These are phyloP conservation scores for Ceratocystis alfenasii DNA, from an alignment of 2,329 filamentous ascomycete species.

Conservation along the genomic window DNA sequence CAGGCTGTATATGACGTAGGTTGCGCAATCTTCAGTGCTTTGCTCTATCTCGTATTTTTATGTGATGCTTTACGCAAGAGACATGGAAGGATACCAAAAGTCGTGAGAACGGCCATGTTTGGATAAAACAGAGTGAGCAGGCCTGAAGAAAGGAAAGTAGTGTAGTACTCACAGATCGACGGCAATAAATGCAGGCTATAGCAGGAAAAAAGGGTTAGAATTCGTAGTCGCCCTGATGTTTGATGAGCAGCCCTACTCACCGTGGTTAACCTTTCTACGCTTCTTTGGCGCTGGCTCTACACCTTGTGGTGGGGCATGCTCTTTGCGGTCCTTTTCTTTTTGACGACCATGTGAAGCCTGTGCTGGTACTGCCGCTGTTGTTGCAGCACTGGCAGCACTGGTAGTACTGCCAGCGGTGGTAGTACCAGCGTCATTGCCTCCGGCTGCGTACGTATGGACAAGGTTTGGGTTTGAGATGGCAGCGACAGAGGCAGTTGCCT, in stretches of 20 bases:
- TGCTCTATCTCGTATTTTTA: background rate
- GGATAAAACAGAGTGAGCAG: background rate
- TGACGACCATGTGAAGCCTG: background rate
- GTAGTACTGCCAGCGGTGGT: background rate
- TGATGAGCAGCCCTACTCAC: slow-evolving; percentile 38
- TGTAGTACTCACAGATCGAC: slow-evolving; percentile 64
- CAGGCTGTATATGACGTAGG: background rate
- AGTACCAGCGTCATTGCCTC: background rate
- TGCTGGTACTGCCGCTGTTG: background rate
- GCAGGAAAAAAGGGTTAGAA: slow-evolving; percentile 30
- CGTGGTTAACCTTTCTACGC: slow-evolving; percentile 80
- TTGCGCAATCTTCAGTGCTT: background rate
- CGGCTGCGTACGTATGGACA: background rate
- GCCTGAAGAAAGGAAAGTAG: background rate
- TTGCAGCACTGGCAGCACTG: background rate
- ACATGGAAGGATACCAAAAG: background rate
- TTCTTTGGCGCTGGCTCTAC: slow-evolving; percentile 48
- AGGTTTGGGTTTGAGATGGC: background rate
- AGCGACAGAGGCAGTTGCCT: background rate
- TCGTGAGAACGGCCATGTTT: background rate
- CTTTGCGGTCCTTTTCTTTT: slow-evolving; percentile 16
- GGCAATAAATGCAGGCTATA: slow-evolving; percentile 77
- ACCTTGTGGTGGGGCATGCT: slow-evolving; percentile 4
- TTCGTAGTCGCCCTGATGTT: slow-evolving; percentile 18
- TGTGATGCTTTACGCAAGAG: background rate